These are phyloP conservation scores for Aspergillus indologenus DNA, from an alignment of 495 filamentous ascomycete genomes.

Conservation along the genomic window DNA sequence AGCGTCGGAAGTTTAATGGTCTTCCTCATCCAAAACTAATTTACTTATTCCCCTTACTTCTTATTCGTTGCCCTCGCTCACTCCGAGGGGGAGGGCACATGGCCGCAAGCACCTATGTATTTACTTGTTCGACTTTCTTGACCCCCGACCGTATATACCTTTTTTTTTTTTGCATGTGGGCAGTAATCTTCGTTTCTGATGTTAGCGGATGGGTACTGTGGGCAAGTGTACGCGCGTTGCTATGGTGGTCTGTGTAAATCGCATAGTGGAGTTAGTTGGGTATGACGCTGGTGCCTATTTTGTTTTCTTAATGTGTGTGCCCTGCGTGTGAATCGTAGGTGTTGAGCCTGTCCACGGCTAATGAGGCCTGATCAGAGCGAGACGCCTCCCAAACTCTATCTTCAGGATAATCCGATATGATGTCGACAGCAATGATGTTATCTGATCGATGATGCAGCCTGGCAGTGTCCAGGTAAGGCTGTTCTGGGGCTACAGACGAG, in stretches of 20 bases:
- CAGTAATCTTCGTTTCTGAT: background rate
- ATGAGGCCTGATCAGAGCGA: background rate
- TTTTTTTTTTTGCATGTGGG: background rate
- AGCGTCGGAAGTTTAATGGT: no score
- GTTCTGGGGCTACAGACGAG: background rate
- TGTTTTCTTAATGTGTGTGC: background rate
- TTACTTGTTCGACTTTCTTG: background rate
- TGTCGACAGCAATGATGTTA: background rate
- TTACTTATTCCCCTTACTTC: slow-evolving; percentile 1
- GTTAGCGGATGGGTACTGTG: background rate
- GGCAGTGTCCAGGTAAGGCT: background rate
- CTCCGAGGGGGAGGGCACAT: no score
- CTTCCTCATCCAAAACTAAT: background rate
- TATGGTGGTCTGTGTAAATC: background rate
- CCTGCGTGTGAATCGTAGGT: background rate
- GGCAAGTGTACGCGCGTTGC: background rate
- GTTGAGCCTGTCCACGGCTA: no score
- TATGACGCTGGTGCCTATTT: background rate
- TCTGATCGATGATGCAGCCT: background rate
- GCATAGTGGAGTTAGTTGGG: background rate
- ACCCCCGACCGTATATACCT: background rate
- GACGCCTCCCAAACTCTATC: background rate
- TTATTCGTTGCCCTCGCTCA: background rate
- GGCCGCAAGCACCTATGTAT: background rate
- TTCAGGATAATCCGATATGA: background rate